Conservation (phyloP, 1,139 yeast genomes). For the Chernovozyma sophiae-reginae region DNA sequence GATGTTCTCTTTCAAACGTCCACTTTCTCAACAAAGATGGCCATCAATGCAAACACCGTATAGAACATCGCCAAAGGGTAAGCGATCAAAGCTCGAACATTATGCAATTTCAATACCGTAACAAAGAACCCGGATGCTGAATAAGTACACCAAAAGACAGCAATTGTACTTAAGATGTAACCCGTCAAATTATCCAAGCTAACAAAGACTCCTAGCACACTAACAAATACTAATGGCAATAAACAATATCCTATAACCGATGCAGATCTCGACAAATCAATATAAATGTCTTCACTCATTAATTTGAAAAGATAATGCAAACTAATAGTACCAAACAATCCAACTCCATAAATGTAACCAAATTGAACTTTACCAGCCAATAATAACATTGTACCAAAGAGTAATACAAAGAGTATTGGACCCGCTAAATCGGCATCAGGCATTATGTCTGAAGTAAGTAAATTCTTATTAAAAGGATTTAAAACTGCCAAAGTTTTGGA, state of each 20-base stretch:
- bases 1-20: too few relatives aligned
- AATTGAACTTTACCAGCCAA: constrained; percentile 92
- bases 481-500: constrained; percentile 83
- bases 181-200: constrained; percentile 74
- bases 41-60: constrained; percentile 93
- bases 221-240: constrained; percentile 78
- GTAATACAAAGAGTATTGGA: constrained; percentile 81
- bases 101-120: constrained; percentile 73
- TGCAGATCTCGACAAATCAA: constrained; percentile 75
- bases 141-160: constrained; percentile 92
- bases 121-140: constrained; percentile 94
- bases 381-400: constrained; percentile 81
- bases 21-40: constrained; percentile 69
- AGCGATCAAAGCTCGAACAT: constrained; percentile 87
- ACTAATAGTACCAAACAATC: constrained; percentile 82
- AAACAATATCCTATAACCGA: constrained; percentile 93
- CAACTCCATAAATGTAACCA: constrained; percentile 96
- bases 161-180: constrained; percentile 60
- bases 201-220: constrained; percentile 68
- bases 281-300: constrained; percentile 63
- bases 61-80: constrained; percentile 92
- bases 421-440: constrained; percentile 94
- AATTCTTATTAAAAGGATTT: constrained; percentile 59
- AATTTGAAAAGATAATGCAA: constrained; percentile 80
- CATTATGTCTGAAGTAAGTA: constrained; percentile 68